These are phyloP conservation scores for Casuarina cunninghamiana DNA, from an alignment of 306 rosid species.

Conservation along the genomic window DNA sequence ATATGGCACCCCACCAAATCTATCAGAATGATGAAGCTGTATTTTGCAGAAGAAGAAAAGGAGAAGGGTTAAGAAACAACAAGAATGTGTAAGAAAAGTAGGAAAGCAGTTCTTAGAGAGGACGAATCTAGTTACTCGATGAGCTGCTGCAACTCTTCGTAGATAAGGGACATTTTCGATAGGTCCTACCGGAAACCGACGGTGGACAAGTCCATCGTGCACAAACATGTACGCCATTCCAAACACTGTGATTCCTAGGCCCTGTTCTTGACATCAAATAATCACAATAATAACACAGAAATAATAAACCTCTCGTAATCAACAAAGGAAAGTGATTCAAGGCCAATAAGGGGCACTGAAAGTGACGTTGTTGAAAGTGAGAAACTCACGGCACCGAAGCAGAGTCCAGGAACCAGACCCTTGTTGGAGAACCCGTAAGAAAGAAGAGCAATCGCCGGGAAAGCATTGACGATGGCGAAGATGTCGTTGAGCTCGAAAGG, in stretches of 20 bases:
- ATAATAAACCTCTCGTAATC: background rate
- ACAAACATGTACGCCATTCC: constrained; percentile 99
- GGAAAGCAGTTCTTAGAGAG: background rate
- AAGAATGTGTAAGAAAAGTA: constrained; percentile 8
- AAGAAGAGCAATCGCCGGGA: constrained; percentile 87
- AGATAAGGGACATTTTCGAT: constrained; percentile 89
- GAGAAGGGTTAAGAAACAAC: background rate
- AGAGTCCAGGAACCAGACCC: constrained; percentile 85
- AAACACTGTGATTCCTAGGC: constrained; percentile 91
- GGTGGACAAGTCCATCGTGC: constrained; percentile 93
- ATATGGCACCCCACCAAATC: constrained; percentile 86
- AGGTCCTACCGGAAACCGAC: constrained; percentile 96
- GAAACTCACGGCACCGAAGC: constrained; percentile 82
- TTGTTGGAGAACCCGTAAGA: constrained; percentile 81
- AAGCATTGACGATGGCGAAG: constrained; percentile 83
- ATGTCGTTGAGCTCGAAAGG: constrained; percentile 94
- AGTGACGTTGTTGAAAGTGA: background rate
- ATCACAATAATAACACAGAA: background rate
- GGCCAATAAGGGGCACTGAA: constrained; percentile 3
- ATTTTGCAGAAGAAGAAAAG: constrained; percentile 9
- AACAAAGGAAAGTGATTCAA: background rate
- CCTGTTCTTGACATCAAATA: constrained; percentile 40
- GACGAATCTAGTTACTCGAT: constrained; percentile 43
- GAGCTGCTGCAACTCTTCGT: constrained; percentile 91
- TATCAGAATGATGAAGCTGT: constrained; percentile 93